These are phyloP conservation scores for Fragaria iinumae DNA, from an alignment of 306 rosid species.

Conservation along the genomic window DNA sequence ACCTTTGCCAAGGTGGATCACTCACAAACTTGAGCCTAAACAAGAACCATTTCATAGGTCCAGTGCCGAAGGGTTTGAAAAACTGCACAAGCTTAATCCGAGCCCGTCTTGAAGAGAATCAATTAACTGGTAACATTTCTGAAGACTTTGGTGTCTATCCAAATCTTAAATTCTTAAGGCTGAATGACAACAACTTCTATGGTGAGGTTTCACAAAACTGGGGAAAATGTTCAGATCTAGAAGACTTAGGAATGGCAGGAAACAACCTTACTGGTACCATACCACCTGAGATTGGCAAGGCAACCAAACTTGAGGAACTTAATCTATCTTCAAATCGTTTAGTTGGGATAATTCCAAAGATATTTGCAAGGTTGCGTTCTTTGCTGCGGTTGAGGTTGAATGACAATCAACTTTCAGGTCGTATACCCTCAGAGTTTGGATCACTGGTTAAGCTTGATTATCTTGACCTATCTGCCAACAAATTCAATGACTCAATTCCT, in stretches of 20 bases:
- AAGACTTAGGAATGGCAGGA: neutral
- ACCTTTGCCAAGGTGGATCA: neutral
- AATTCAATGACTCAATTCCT: conserved; percentile 1
- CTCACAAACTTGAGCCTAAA: neutral
- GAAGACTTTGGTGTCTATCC: conserved; percentile 43
- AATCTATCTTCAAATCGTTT: conserved; percentile 1
- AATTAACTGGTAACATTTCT: conserved; percentile 30
- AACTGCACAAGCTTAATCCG: conserved; percentile 32
- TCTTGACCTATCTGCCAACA: neutral
- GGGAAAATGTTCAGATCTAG: neutral
- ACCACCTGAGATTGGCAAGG: conserved; percentile 2
- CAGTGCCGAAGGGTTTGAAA: conserved; percentile 30
- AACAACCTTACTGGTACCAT: conserved; percentile 16
- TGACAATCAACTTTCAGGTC: neutral
- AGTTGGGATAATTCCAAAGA: neutral
- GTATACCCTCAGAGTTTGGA: neutral
- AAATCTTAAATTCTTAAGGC: conserved; percentile 19
- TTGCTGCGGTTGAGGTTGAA: neutral
- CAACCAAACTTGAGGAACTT: neutral
- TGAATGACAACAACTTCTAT: neutral
- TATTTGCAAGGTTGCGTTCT: neutral
- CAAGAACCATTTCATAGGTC: conserved; percentile 16
- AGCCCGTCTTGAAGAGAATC: conserved; percentile 34
- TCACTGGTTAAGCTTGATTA: neutral
- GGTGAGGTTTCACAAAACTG: conserved; percentile 25